Percentiles rank a stretch among this genome's conserved stretches.
Evolutionary conservation across 306 rosid species (phyloP).

Genomic region (Neltuma alba): DNA sequence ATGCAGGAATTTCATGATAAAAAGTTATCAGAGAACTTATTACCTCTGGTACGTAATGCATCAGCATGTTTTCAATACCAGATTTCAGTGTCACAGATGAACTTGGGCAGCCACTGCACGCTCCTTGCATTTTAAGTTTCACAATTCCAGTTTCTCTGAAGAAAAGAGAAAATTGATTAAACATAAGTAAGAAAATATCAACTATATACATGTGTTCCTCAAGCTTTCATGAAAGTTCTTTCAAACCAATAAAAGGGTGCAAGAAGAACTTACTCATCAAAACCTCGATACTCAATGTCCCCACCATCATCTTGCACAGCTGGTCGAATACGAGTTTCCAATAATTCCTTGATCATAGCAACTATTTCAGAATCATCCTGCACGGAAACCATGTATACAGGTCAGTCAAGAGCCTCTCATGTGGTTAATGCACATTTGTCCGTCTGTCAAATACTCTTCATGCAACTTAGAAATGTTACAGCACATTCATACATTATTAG

Average conservation of each 20-base stretch:
- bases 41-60: conserved; percentile 99
- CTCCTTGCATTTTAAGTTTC: conserved; percentile 93
- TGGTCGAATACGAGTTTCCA: conserved; percentile 96
- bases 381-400: conserved; percentile 15
- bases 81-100: conserved; percentile 96
- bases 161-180: conserved; percentile 18
- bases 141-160: conserved; percentile 87
- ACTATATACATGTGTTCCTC: not conserved
- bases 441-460: not conserved
- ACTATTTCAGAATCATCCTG: conserved; percentile 97
- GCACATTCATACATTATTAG: not conserved
- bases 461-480: not conserved
- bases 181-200: not conserved
- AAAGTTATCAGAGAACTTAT: conserved; percentile 30
- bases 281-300: conserved; percentile 84
- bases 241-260: conserved; percentile 12
- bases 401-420: conserved; percentile 17
- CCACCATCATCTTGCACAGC: conserved; percentile 99
- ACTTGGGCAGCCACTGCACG: conserved; percentile 99
- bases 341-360: conserved; percentile 95
- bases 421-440: not conserved
- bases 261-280: conserved; percentile 61
- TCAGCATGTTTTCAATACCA: conserved; percentile 96
- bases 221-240: conserved; percentile 19
- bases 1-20: conserved; percentile 18